phyloP scores from a whole-genome alignment of 768 basidiomycete genomes.

The Mycena maculata region DNA sequence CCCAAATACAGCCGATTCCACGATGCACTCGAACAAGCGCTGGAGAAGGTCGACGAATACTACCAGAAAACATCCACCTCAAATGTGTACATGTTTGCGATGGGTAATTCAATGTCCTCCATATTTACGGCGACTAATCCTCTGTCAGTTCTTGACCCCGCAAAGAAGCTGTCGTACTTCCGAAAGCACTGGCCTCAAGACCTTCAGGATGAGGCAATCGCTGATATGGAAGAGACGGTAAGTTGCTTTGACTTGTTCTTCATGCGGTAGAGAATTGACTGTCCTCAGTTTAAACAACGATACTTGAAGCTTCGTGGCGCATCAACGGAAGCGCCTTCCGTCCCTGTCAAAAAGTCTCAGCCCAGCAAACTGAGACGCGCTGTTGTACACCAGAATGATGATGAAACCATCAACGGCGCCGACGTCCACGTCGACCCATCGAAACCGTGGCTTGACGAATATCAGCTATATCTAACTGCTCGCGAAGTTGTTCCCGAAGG shows the following conservation, averaged over 20 bases:
- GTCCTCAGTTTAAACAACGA: conserved; percentile 1
- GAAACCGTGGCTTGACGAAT: conserved; percentile 13
- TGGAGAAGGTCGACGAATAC: conserved; percentile 40
- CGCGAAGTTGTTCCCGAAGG: background rate
- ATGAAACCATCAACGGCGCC: background rate
- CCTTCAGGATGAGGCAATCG: background rate
- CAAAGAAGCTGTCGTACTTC: conserved; percentile 16
- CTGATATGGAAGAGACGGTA: conserved; percentile 14
- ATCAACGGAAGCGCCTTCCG: too few species aligned
- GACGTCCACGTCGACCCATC: background rate
- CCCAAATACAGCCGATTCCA: conserved; percentile 33
- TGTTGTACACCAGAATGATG: background rate
- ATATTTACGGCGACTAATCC: background rate
- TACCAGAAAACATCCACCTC: conserved; percentile 43
- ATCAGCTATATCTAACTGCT: background rate
- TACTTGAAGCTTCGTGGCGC: background rate
- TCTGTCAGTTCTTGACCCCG: conserved; percentile 17
- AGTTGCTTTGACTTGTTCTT: background rate
- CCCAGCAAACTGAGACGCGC: background rate
- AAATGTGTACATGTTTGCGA: conserved; percentile 42
- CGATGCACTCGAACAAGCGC: conserved; percentile 33
- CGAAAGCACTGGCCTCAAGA: conserved; percentile 7
- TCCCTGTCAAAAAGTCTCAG: background rate
- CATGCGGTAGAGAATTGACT: background rate
- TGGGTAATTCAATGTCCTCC: conserved; percentile 33